phyloP scores from a whole-genome alignment of 2,329 filamentous ascomycete genomes.

The Colletotrichum sidae region DNA sequence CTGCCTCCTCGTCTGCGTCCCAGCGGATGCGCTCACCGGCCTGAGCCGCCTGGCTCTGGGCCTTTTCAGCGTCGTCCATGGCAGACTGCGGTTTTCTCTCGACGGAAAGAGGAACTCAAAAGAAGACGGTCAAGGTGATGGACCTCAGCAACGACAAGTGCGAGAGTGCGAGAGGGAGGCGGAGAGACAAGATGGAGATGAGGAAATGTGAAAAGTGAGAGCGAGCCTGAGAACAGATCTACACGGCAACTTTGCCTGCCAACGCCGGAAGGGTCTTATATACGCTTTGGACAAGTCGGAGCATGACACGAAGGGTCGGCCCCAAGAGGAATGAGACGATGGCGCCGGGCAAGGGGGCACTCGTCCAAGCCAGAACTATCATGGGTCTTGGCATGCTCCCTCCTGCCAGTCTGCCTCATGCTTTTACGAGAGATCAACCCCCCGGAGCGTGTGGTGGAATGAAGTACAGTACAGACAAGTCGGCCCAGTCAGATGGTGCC shows the following conservation, averaged over 20 bases:
- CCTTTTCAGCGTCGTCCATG: conserved; percentile 45
- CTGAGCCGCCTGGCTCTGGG: conserved; percentile 17
- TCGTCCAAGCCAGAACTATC: conserved; percentile 21
- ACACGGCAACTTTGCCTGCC: neutral
- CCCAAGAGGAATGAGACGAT: neutral
- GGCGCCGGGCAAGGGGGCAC: conserved; percentile 2
- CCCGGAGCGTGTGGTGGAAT: too few relatives aligned
- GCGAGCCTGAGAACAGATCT: conserved; percentile 14
- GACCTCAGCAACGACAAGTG: neutral
- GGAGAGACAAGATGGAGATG: neutral
- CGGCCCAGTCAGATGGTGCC: too few relatives aligned
- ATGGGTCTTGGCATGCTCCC: conserved; percentile 25
- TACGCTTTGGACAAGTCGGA: conserved; percentile 9
- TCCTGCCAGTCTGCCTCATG: neutral
- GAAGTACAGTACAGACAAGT: too few relatives aligned
- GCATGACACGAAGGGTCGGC: conserved; percentile 3
- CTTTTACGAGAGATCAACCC: conserved; percentile 15
- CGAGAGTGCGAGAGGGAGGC: neutral
- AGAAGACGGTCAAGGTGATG: neutral
- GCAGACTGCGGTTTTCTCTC: neutral
- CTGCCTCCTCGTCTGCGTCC: conserved; percentile 50
- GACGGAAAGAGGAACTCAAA: neutral
- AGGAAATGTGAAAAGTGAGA: conserved; percentile 17
- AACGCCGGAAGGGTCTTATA: conserved; percentile 31
- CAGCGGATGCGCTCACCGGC: conserved; percentile 48